These are phyloP conservation scores for Cyclocybe cylindracea DNA, from an alignment of 768 basidiomycete species.

Conservation along the genomic window DNA sequence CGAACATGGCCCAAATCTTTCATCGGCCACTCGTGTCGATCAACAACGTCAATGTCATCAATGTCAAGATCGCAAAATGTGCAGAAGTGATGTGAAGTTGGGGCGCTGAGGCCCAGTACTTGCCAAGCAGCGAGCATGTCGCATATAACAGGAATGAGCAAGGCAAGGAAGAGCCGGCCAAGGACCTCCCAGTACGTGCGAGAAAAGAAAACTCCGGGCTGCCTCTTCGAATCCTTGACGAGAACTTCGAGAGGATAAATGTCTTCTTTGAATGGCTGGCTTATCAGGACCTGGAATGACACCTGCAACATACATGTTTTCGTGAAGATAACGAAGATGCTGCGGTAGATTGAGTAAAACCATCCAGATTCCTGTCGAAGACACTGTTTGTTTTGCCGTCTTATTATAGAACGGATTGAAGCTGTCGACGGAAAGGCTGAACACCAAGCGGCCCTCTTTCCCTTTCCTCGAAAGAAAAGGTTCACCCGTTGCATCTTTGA, in stretches of 20 bases:
- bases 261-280: constrained; percentile 28
- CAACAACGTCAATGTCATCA: constrained; percentile 4
- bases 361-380: constrained; percentile 26
- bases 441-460: constrained; percentile 21
- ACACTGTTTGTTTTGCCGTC: constrained; percentile 21
- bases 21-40: too few relatives aligned
- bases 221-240: constrained; percentile 9
- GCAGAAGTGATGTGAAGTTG: too few relatives aligned
- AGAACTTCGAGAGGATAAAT: constrained; percentile 30
- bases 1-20: too few relatives aligned
- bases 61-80: neutral
- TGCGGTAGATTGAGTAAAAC: constrained; percentile 38
- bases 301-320: constrained; percentile 44
- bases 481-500: constrained; percentile 19
- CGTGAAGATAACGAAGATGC: constrained; percentile 33
- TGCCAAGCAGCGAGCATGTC: too few relatives aligned
- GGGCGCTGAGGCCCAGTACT: too few relatives aligned
- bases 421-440: constrained; percentile 24
- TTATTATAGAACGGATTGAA: constrained; percentile 29
- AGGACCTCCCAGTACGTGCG: neutral
- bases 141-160: too few relatives aligned
- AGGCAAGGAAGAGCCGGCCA: neutral
- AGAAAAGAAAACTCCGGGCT: constrained; percentile 5
- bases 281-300: constrained; percentile 42
- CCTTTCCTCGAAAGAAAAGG: constrained; percentile 19